Evolutionary conservation across 306 rosid genomes (phyloP).

Genomic region (Cicer bijugum): DNA sequence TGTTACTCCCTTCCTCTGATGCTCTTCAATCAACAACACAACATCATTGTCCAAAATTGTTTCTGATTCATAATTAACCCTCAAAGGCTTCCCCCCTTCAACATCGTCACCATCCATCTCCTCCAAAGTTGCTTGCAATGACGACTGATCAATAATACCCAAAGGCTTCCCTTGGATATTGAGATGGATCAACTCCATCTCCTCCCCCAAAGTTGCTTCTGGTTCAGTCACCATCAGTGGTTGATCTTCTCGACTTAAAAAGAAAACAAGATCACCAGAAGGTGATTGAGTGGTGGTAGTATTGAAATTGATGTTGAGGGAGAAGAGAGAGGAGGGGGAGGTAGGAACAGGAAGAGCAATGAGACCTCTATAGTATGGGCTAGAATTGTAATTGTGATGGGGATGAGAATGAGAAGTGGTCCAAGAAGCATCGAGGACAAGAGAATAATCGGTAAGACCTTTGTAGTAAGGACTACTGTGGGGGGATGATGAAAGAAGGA

Average conservation of each 20-base stretch:
- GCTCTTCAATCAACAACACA: constrained; percentile 4
- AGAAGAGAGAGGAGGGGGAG: background rate
- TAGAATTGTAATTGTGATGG: background rate
- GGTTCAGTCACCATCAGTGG: constrained; percentile 11
- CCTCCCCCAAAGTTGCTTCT: background rate
- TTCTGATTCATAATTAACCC: constrained; percentile 49
- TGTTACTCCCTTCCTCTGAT: constrained; percentile 51
- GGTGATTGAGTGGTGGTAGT: constrained; percentile 7
- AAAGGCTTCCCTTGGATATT: constrained; percentile 27
- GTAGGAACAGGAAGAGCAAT: constrained; percentile 32
- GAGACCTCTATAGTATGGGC: constrained; percentile 54
- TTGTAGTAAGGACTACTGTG: constrained; percentile 49
- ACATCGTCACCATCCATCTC: background rate
- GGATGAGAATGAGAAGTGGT: background rate
- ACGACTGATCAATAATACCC: background rate
- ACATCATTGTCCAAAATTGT: background rate
- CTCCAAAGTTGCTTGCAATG: constrained; percentile 5
- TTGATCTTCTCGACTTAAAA: constrained; percentile 20
- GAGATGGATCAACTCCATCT: constrained; percentile 15
- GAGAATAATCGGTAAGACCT: constrained; percentile 50
- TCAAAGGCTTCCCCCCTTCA: constrained; percentile 69
- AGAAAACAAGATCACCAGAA: constrained; percentile 15
- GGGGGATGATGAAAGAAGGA: constrained; percentile 17
- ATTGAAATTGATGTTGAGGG: constrained; percentile 8
- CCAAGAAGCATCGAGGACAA: constrained; percentile 27